A percentile compares a stretch with the other conserved stretches of the same genome.
Conservation (phyloP, 2,329 filamentous ascomycete species). For the Tetracladium maxilliforme region DNA sequence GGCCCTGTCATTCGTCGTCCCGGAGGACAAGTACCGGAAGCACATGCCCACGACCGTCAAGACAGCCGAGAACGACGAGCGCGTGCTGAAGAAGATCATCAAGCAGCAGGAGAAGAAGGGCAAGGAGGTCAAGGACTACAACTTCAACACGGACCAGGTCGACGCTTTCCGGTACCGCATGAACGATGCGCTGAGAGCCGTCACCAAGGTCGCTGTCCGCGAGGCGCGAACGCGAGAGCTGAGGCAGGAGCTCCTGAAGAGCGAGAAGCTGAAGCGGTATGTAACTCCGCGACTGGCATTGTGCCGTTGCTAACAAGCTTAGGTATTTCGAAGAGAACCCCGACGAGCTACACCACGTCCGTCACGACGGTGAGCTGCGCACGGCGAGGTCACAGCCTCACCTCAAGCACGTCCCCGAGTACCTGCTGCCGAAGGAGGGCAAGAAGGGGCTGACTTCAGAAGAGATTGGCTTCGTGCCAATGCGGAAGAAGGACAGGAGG, state of each 20-base stretch:
- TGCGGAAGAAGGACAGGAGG: conserved; percentile 31
- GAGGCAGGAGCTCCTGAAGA: conserved; percentile 78
- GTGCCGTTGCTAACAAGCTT: too few species aligned
- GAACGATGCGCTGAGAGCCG: conserved; percentile 78
- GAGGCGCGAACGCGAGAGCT: conserved; percentile 83
- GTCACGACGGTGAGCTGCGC: conserved; percentile 80
- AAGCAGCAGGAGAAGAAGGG: conserved; percentile 66
- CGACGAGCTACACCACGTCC: conserved; percentile 68
- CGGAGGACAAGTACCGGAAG: conserved; percentile 67
- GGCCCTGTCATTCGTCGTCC: conserved; percentile 89
- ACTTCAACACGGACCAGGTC: conserved; percentile 87
- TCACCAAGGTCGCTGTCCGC: conserved; percentile 79
- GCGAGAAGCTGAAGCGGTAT: conserved; percentile 83
- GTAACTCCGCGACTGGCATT: too few species aligned
- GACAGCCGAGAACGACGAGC: conserved; percentile 70
- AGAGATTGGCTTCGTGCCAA: conserved; percentile 64
- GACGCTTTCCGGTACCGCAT: conserved; percentile 92
- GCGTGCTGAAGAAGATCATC: conserved; percentile 64
- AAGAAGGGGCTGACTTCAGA: conserved; percentile 51
- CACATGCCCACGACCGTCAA: conserved; percentile 74
- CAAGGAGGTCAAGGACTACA: conserved; percentile 76
- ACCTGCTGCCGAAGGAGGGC: conserved; percentile 66
- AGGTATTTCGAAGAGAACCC: conserved; percentile 99
- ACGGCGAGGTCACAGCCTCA: conserved; percentile 76
- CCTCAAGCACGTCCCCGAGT: conserved; percentile 88